Percentiles rank a stretch among this genome's conserved stretches.
Evolutionary conservation across 2,329 filamentous ascomycete species (phyloP).

Genomic region (Trichoderma sp.): DNA sequence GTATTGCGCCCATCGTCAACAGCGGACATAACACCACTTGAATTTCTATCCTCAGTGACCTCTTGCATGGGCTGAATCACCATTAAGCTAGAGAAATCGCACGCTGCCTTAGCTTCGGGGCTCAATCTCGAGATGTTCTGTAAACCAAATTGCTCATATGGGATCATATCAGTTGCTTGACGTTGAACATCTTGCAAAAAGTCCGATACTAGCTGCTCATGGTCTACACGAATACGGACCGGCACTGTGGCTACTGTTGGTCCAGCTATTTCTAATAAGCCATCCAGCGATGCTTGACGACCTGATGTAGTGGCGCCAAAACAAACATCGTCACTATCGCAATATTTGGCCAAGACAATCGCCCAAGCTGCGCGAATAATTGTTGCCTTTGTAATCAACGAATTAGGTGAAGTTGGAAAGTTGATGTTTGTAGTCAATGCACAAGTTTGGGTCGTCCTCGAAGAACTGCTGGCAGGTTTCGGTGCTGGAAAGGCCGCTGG

Average conservation of each 20-base stretch:
- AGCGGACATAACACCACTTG: not conserved
- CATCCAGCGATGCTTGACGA: not conserved
- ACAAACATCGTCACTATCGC: constrained; percentile 3
- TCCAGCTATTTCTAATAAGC: constrained; percentile 1
- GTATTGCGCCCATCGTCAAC: not conserved
- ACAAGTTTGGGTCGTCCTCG: not conserved
- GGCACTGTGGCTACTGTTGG: constrained; percentile 23
- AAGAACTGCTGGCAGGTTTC: not conserved
- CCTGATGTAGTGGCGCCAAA: constrained; percentile 11
- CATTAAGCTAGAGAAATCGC: constrained; percentile 16
- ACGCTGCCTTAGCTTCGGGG: constrained; percentile 19
- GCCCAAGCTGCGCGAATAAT: constrained; percentile 10
- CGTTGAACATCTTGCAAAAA: constrained; percentile 25
- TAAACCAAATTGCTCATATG: constrained; percentile 29
- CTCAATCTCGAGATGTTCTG: constrained; percentile 27
- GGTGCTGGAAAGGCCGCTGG: not conserved
- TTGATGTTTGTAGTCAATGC: not conserved
- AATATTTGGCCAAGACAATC: constrained; percentile 1
- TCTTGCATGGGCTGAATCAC: constrained; percentile 18
- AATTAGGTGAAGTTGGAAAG: not conserved
- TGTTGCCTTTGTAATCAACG: not conserved
- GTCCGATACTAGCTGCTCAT: not conserved
- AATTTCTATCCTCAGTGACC: not conserved
- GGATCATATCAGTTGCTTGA: constrained; percentile 25
- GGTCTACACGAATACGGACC: constrained; percentile 17